phyloP scores from a whole-genome alignment of 2,329 filamentous ascomycete species.

The Aplosporella prunicola region DNA sequence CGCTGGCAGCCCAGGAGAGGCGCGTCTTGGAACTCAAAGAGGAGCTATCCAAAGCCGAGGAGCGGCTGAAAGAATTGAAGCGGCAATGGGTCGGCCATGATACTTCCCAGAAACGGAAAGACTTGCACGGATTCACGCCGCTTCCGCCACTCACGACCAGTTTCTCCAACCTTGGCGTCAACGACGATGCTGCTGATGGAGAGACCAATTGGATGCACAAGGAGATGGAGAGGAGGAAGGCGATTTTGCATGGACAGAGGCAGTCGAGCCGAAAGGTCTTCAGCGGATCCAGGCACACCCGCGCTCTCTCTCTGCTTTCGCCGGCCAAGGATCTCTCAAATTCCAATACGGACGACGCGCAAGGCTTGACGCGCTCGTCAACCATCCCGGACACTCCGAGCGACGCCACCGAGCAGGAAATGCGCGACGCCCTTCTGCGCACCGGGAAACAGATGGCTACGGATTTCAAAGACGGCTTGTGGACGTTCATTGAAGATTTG shows the following conservation, averaged over 20 bases:
- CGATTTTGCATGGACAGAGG: conserved; percentile 47
- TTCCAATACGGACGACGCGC: conserved; percentile 20
- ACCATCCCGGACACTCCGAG: conserved; percentile 25
- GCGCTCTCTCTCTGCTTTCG: conserved; percentile 77
- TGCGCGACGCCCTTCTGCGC: conserved; percentile 27
- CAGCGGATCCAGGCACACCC: conserved; percentile 49
- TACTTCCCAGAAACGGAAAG: conserved; percentile 56
- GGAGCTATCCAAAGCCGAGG: conserved; percentile 75
- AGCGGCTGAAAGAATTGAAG: conserved; percentile 67
- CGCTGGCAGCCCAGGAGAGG: conserved; percentile 85
- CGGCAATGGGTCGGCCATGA: conserved; percentile 74
- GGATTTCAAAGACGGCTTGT: conserved; percentile 80
- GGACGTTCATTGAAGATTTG: conserved; percentile 92
- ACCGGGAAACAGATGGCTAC: conserved; percentile 68
- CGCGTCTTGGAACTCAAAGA: conserved; percentile 84
- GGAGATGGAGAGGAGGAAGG: conserved; percentile 66
- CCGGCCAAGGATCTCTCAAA: conserved; percentile 42
- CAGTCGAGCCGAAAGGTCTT: conserved; percentile 50
- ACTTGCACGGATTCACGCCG: conserved; percentile 37
- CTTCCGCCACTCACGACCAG: conserved; percentile 44
- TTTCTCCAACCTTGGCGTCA: conserved; percentile 22
- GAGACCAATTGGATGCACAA: conserved; percentile 36
- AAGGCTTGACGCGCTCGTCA: conserved; percentile 26
- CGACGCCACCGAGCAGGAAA: conserved; percentile 21
- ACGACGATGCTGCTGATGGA: conserved; percentile 37